phyloP scores from a whole-genome alignment of 306 rosid genomes.

The Citrullus mucosospermus region DNA sequence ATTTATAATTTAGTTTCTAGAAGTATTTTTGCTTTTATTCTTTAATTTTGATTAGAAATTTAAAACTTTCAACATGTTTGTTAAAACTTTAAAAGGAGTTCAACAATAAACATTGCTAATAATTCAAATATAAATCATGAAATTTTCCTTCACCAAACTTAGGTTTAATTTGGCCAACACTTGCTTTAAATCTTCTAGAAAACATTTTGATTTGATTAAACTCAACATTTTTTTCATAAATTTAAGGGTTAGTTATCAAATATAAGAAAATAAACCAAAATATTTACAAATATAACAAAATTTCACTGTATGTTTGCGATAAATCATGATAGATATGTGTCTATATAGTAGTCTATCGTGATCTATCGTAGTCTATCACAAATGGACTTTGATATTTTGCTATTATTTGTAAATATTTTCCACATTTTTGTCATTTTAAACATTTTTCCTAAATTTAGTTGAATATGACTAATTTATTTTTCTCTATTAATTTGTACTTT shows the following conservation, averaged over 20 bases:
- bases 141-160: background rate
- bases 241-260: no score
- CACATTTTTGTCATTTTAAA: no score
- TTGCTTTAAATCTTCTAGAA: background rate
- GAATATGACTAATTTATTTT: background rate
- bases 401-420: no score
- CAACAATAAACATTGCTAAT: background rate
- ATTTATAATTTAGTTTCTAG: background rate
- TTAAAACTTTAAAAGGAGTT: background rate
- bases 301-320: no score
- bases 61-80: background rate
- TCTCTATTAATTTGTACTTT: background rate
- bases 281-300: no score
- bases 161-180: background rate
- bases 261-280: no score
- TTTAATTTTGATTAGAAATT: background rate
- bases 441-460: background rate
- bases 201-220: background rate
- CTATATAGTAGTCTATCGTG: no score
- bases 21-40: background rate
- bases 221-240: background rate
- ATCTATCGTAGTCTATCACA: no score
- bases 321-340: no score
- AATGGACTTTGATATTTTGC: no score
- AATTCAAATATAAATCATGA: background rate